Evolutionary conservation across 768 basidiomycete species (phyloP).

Genomic region (Mrakia frigida): DNA sequence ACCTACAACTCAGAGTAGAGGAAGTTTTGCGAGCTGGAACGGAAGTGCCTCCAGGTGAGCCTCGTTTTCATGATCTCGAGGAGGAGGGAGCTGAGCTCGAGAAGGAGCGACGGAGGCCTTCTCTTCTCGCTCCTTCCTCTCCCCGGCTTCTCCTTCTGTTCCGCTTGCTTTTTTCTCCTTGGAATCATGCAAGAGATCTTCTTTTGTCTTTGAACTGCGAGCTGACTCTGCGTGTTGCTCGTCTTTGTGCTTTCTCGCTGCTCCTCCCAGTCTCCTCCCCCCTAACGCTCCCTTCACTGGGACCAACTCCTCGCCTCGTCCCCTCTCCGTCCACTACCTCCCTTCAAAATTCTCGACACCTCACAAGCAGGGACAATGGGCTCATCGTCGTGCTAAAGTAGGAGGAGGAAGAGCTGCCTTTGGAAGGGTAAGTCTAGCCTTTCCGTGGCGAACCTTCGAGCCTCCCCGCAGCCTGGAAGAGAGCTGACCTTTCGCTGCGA

Average conservation of each 20-base stretch:
- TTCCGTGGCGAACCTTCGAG: neutral
- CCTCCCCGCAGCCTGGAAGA: neutral
- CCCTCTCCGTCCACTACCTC: conserved; percentile 65
- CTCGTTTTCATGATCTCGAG: neutral
- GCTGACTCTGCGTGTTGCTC: neutral
- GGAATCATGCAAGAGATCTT: neutral
- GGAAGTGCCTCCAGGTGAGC: neutral
- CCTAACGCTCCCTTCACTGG: conserved; percentile 11
- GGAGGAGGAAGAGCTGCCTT: conserved; percentile 70
- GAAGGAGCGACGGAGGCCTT: neutral
- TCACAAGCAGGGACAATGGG: conserved; percentile 48
- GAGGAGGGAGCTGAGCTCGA: neutral
- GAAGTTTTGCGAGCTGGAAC: conserved; percentile 1
- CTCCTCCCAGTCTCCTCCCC: conserved; percentile 1
- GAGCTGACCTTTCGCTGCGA: conserved; percentile 6
- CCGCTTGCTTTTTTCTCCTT: neutral
- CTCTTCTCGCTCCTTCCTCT: neutral
- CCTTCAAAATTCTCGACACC: conserved; percentile 65
- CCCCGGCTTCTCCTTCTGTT: neutral
- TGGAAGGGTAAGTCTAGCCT: conserved; percentile 4
- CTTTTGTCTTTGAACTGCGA: neutral
- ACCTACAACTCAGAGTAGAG: neutral
- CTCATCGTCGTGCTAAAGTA: conserved; percentile 48
- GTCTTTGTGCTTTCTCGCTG: neutral
- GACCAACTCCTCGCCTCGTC: conserved; percentile 5